A percentile compares a stretch with the other conserved stretches of the same genome.
phyloP scores from a whole-genome alignment of 1,284 basidiomycete species.

The Coniferiporia weirii region DNA sequence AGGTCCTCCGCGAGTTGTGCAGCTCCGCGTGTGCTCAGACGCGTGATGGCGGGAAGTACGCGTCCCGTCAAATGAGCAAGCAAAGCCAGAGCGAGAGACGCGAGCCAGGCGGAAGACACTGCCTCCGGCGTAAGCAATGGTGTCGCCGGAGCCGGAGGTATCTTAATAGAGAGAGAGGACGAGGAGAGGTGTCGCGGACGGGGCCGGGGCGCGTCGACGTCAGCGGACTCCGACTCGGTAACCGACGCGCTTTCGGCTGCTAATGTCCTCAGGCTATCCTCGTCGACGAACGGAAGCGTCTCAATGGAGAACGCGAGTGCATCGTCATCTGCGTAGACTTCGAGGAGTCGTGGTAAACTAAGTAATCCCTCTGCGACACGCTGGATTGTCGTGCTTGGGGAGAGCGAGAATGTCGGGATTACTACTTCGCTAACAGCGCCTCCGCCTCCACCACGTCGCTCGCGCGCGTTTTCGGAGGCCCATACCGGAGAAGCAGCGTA shows the following conservation, averaged over 20 bases:
- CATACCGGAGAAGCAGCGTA: conserved; percentile 74
- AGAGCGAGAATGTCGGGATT: conserved; percentile 91
- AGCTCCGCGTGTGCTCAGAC: conserved; percentile 61
- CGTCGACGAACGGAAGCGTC: conserved; percentile 69
- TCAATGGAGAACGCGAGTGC: conserved; percentile 86
- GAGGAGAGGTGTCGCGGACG: conserved; percentile 33
- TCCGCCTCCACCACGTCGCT: conserved; percentile 32
- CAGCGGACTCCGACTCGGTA: conserved; percentile 19
- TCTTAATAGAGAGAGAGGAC: conserved; percentile 29
- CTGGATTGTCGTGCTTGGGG: conserved; percentile 85
- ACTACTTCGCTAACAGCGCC: conserved; percentile 55
- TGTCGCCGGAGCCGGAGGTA: conserved; percentile 25
- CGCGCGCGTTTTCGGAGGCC: conserved; percentile 48
- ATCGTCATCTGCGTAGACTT: conserved; percentile 90
- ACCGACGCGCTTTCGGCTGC: conserved; percentile 32
- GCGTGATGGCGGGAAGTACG: conserved; percentile 59
- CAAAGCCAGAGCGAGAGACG: conserved; percentile 79
- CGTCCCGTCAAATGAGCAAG: conserved; percentile 64
- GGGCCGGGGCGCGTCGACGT: conserved; percentile 23
- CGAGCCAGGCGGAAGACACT: conserved; percentile 85
- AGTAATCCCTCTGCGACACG: conserved; percentile 88
- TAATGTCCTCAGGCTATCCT: conserved; percentile 47
- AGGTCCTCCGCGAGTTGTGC: conserved; percentile 87
- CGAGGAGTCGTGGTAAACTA: conserved; percentile 90
- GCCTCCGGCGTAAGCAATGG: conserved; percentile 56